Evolutionary conservation across 2,329 filamentous ascomycete genomes (phyloP), one percentile per base, ranked within the genome.

Genomic region (Samsoniella hepiali): DNA sequence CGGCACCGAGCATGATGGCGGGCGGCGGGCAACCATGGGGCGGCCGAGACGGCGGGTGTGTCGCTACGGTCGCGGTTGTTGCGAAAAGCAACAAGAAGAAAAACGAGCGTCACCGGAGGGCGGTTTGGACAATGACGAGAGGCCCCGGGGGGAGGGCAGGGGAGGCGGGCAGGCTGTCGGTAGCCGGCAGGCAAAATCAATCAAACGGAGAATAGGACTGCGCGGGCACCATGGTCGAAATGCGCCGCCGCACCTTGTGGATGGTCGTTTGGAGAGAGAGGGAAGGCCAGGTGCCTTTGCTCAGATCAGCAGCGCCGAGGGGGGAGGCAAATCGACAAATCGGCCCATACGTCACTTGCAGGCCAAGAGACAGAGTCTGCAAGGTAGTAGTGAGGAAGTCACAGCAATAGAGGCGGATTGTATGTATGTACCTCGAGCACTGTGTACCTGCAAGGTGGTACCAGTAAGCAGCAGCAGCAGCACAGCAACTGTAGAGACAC

Each of bases 1-100:
- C 74, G 71, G 77, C 74, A 73, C 78, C 76, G 74, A 85, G 82
- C 83, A 85, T 85, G 70, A 68, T 79, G 74, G 42, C 47, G 47
- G 62, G 66, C 54, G 62, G 64, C 62, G 32, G 45, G 54, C 36
- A 55, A 62, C 31, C 42, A 61, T 42, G 65, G 55, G 42, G 51
- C 51, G 44, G 60, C 51, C 44, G 10, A 22, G 60, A 22, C 34
- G 50, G 32, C 59, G 31, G 27, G 8, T 47, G 8, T 47, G 22
- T 60, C 45, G 58, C 45, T 42, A 22, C 58, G 32, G 31, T 13
- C 22, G 11, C 29, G n/a, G 11, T 38, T 27, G 29, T 15, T 47
- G 40, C 8, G 44, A 15, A 17, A 11, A 17, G 45, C 29, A 27
- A 29, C 15, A 40, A 10, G 22, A 15, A 7, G 22, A 17, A 7